Conservation (phyloP, 257 asterid species). For the Solanum clarkiae region DNA sequence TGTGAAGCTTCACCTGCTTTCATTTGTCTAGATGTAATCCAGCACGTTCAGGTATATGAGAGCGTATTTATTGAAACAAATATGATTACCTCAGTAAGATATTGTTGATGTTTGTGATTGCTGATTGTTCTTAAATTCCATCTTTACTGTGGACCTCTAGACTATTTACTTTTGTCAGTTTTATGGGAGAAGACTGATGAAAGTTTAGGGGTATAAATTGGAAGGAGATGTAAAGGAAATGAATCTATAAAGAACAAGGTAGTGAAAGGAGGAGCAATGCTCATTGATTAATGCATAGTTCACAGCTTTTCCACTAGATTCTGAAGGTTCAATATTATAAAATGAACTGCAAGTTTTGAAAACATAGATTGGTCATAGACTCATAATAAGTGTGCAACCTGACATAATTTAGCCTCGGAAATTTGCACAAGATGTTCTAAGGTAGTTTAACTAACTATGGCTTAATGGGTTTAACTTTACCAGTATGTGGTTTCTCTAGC, state of each 20-base stretch:
- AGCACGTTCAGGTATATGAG: neutral
- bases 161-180: neutral
- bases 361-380: neutral
- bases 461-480: neutral
- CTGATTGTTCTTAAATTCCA: neutral
- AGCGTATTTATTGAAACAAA: neutral
- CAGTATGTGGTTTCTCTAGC: neutral
- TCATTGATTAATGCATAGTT: neutral
- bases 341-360: neutral
- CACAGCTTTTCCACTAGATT: neutral
- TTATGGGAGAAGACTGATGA: neutral
- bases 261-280: neutral
- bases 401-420: neutral
- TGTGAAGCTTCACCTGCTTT: neutral
- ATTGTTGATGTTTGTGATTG: neutral
- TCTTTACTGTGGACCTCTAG: neutral
- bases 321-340: neutral
- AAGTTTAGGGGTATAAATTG: neutral
- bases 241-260: neutral
- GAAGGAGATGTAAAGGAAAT: neutral
- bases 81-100: neutral
- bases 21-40: neutral
- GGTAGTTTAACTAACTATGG: neutral
- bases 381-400: neutral
- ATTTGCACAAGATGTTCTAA: neutral